Evolutionary conservation across 2,329 filamentous ascomycete species (phyloP), one percentile per base, ranked within the genome.

Genomic region (Monilinia fructigena): DNA sequence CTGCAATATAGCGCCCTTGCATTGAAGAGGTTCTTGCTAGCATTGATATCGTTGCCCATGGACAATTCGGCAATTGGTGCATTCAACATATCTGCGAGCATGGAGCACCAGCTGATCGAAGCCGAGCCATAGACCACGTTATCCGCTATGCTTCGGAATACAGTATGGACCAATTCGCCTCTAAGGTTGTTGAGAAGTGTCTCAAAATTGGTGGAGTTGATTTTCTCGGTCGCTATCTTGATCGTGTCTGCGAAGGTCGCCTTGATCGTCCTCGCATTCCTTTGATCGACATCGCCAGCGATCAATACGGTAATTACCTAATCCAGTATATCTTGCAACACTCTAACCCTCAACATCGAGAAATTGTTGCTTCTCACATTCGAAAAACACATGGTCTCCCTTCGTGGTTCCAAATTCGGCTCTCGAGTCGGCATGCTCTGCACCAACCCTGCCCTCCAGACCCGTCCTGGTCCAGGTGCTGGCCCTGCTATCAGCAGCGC

Each of bases 321-420:
- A 91, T 99, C 70, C 95, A 99, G 79, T 97, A 96, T 86, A 95
- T 99, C 75, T 83, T 99, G 75, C 93, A 92, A 73, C 91, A 97
- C 77, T 90, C 92, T 68, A 87, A 89, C 67, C 83, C 90, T 65
- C 92, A 96, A 77, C 95, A 98, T 77, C 91, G 93, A 67, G 96
- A 99, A 76, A 82, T 96, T 71, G 95, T 99, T 71, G 93, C 93
- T 58, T 89, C 88, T 66, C 95, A 99, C 76, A 96, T 99, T 74
- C 90, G 92, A 73, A 98, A 98, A 98, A 85, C 95, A 99, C 79
- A 99, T 99, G 95, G 95, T 99, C 11, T 99, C 95, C 66, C 89
- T 99, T 59, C 91, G 95, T 68, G 95, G 95, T 66, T 98, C 95
- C 75, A 99, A 99, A 79, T 99, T 98, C 77, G 95, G 95, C 68